These are phyloP conservation scores for Neurospora sublineolata DNA, from an alignment of 495 filamentous ascomycete genomes.

Conservation along the genomic window DNA sequence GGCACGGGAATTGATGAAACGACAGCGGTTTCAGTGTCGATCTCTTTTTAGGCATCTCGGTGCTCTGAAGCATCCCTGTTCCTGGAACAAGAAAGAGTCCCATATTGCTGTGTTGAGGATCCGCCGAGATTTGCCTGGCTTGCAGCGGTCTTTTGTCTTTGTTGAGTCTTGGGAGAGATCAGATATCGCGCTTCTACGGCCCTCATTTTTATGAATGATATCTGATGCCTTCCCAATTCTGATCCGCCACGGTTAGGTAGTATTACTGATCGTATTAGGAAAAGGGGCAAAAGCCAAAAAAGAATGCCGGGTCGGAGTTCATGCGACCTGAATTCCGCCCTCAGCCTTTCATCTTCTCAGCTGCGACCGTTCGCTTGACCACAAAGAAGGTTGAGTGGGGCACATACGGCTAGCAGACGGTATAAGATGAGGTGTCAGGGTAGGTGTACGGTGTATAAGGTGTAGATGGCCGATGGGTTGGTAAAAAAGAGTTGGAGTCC, in stretches of 20 bases:
- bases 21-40: conserved; percentile 15
- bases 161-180: background rate
- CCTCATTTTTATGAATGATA: background rate
- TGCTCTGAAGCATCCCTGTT: background rate
- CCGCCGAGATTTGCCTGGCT: background rate
- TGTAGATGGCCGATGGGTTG: background rate
- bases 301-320: background rate
- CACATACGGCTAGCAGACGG: background rate
- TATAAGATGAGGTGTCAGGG: background rate
- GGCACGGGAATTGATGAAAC: conserved; percentile 15
- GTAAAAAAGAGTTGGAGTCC: background rate
- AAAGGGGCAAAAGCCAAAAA: background rate
- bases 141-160: background rate
- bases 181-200: background rate
- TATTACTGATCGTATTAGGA: background rate
- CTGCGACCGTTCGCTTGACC: background rate
- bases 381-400: background rate
- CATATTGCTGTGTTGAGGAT: background rate
- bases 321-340: background rate
- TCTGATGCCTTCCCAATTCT: background rate
- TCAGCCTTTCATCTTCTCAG: background rate
- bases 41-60: background rate
- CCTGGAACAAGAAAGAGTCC: background rate
- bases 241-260: background rate
- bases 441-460: background rate